These are phyloP conservation scores for Lasiodiplodia hormozganensis DNA, from an alignment of 2,329 filamentous ascomycete genomes.

Conservation along the genomic window DNA sequence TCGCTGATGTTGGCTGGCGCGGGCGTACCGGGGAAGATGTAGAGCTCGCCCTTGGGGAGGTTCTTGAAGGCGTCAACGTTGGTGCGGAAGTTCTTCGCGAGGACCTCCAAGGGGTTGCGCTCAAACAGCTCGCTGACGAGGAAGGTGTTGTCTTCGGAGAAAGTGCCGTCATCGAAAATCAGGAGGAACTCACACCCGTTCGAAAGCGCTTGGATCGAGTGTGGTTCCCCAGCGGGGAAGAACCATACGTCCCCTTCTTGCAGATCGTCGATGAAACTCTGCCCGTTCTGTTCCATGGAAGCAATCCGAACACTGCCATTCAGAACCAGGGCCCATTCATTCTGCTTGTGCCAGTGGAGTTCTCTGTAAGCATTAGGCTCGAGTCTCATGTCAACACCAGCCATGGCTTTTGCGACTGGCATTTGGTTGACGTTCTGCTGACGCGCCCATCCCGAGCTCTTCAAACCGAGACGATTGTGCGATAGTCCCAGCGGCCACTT, in stretches of 20 bases:
- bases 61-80: conserved; percentile 46
- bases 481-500: conserved; percentile 53
- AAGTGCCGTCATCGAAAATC: conserved; percentile 65
- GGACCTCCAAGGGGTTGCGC: conserved; percentile 49
- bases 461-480: conserved; percentile 49
- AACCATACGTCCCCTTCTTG: conserved; percentile 48
- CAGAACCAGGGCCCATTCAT: conserved; percentile 61
- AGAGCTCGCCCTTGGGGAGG: conserved; percentile 48
- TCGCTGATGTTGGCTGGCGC: conserved; percentile 46
- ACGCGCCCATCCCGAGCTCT: conserved; percentile 50
- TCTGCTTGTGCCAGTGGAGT: conserved; percentile 67
- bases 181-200: conserved; percentile 65
- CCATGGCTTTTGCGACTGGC: conserved; percentile 50
- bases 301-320: conserved; percentile 61
- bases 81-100: conserved; percentile 53
- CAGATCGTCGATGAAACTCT: conserved; percentile 51
- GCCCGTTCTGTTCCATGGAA: conserved; percentile 61
- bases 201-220: conserved; percentile 62
- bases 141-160: conserved; percentile 67
- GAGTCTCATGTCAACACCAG: conserved; percentile 52
- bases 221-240: conserved; percentile 45
- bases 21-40: conserved; percentile 52
- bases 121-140: conserved; percentile 62
- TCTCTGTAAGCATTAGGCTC: conserved; percentile 63
- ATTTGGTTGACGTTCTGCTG: conserved; percentile 50